A percentile compares a stretch with the other conserved stretches of the same genome.
phyloP scores from a whole-genome alignment of 176 grass and related monocot species.

The Neostapfia colusana region DNA sequence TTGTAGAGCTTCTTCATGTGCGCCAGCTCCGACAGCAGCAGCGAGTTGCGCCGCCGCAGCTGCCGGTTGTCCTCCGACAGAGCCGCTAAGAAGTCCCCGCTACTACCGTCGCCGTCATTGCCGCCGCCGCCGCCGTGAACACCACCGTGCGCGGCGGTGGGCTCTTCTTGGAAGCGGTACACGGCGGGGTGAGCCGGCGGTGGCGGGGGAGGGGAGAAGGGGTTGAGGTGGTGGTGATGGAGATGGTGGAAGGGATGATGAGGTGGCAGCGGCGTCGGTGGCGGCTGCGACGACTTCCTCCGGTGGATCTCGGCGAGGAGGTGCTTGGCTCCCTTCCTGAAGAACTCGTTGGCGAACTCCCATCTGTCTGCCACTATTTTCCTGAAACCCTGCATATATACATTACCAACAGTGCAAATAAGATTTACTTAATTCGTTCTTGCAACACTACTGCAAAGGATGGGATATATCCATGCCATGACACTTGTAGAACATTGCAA shows the following conservation, averaged over 20 bases:
- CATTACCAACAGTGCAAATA: background rate
- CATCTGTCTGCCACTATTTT: constrained; percentile 92
- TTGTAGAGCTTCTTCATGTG: constrained; percentile 99
- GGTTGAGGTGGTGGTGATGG: constrained; percentile 44
- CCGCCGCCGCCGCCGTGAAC: background rate
- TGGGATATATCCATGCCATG: background rate
- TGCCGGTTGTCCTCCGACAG: constrained; percentile 87
- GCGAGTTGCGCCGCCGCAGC: constrained; percentile 74
- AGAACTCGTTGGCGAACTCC: constrained; percentile 97
- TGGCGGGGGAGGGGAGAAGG: constrained; percentile 47
- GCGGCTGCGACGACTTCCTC: constrained; percentile 58
- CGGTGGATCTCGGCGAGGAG: constrained; percentile 88
- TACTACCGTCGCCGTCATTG: background rate
- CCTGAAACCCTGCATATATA: constrained; percentile 90
- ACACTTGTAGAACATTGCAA: constrained; percentile 11
- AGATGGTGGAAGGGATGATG: constrained; percentile 35
- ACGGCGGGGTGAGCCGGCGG: constrained; percentile 28
- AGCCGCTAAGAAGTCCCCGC: constrained; percentile 59
- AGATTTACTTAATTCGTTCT: background rate
- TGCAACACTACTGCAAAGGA: background rate
- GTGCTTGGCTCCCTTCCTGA: constrained; percentile 90
- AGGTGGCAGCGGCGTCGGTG: constrained; percentile 30
- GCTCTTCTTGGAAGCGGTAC: constrained; percentile 49
- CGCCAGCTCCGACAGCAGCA: constrained; percentile 78
- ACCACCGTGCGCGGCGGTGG: background rate